Evolutionary conservation across 2,329 filamentous ascomycete species (phyloP), one percentile per base, ranked within the genome.

Genomic region (Fonsecaea multimorphosa): DNA sequence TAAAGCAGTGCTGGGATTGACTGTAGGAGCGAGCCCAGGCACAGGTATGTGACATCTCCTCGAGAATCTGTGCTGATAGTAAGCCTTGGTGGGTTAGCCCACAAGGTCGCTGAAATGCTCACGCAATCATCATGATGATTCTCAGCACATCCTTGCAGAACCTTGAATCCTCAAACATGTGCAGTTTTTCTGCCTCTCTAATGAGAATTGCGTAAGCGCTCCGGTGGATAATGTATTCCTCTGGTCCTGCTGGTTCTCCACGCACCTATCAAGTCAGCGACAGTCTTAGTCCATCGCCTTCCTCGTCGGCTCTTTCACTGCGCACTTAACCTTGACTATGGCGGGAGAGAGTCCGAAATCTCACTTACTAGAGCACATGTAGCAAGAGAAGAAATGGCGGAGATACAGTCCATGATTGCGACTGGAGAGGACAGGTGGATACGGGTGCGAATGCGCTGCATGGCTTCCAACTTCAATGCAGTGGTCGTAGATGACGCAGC

Each of bases 81-180:
- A 19, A n/a, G 31, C 40, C 29, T 44, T 38, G 5, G 19, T 19
- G 8, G 19, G 14, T 14, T 5, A 44, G 9, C 34, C 6, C 31
- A 46, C 6, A 11, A 9, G 53, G 19, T 34, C 38, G n/a, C 46
- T 16, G 38, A 22, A 36, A 53, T n/a, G n/a, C 58, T 55, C 36
- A 61, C 65, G 58, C 58, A 29, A 64, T 65, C 19, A 67, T 55
- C n/a, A 58, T 62, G 58, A 67, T 65, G 16, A 67, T 24, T 31
- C 54, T 62, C 36, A 67, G 44, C 14, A 64, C 58, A 16, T 64
- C 62, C 53, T 65, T 67, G 34, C 58, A 67, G 29, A 64, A 64
- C 31, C 65, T 62, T 6, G 65, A 67, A 16, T 52, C 38, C 8
- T 64, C 57, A 51, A 61, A 64, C 53, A 65, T 53, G 9, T 64